A percentile compares a stretch with the other conserved stretches of the same genome.
phyloP scores from a whole-genome alignment of 495 filamentous ascomycete species.

The Neurospora cerealis region DNA sequence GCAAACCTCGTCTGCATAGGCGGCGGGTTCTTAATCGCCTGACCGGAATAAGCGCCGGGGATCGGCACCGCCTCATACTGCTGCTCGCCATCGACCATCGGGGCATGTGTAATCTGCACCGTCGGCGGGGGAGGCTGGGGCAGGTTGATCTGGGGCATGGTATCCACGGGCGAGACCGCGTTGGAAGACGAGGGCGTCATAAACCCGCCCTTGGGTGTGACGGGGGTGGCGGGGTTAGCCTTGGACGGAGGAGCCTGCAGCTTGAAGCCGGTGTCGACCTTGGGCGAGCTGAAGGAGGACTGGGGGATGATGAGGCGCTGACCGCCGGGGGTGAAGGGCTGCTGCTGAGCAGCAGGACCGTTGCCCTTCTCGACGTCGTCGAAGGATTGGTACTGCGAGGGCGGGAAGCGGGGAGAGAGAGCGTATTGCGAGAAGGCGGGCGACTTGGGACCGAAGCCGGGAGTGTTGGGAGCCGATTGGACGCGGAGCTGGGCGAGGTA shows the following conservation, averaged over 20 bases:
- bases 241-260: constrained; percentile 75
- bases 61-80: constrained; percentile 59
- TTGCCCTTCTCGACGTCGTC: constrained; percentile 35
- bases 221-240: constrained; percentile 62
- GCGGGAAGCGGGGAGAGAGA: constrained; percentile 45
- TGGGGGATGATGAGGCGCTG: constrained; percentile 31
- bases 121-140: constrained; percentile 12
- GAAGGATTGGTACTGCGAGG: constrained; percentile 37
- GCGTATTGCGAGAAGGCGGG: constrained; percentile 43
- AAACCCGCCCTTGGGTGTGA: constrained; percentile 56
- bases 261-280: constrained; percentile 50
- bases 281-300: constrained; percentile 32
- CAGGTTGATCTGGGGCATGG: constrained; percentile 10
- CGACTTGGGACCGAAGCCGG: constrained; percentile 64
- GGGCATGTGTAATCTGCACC: constrained; percentile 30
- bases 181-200: constrained; percentile 21
- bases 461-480: constrained; percentile 91
- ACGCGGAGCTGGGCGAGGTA: constrained; percentile 90
- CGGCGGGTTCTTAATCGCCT: constrained; percentile 12
- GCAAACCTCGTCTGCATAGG: constrained; percentile 15
- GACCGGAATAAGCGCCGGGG: constrained; percentile 49
- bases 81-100: constrained; percentile 51
- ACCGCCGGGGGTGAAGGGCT: constrained; percentile 37
- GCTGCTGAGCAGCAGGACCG: not conserved
- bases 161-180: constrained; percentile 1